phyloP scores from a whole-genome alignment of 495 filamentous ascomycete species.

The Aspergillus saccharolyticus region DNA sequence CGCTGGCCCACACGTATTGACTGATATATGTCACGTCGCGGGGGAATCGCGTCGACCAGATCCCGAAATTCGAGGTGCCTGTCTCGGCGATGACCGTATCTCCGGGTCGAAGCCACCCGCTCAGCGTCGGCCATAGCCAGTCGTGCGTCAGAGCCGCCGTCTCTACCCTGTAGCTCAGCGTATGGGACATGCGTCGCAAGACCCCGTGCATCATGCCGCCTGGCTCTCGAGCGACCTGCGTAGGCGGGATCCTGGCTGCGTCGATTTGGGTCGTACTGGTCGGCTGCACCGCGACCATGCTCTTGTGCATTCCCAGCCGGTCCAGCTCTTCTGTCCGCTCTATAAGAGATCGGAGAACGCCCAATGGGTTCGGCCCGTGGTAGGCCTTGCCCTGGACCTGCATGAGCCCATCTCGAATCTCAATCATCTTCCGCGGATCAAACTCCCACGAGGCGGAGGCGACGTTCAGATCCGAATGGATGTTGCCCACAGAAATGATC shows the following conservation, averaged over 20 bases:
- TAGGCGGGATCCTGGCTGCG: neutral
- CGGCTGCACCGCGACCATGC: no score
- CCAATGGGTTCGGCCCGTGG: neutral
- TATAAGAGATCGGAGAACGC: neutral
- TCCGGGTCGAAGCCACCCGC: constrained; percentile 20
- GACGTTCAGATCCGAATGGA: neutral
- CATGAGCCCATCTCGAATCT: neutral
- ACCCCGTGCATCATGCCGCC: neutral
- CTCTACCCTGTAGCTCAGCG: neutral
- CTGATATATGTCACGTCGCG: constrained; percentile 24
- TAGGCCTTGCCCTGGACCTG: neutral
- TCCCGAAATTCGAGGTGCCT: constrained; percentile 28
- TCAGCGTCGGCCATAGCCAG: constrained; percentile 15
- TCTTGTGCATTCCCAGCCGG: neutral
- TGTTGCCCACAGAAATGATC: neutral
- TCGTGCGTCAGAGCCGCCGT: constrained; percentile 17
- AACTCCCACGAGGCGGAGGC: neutral
- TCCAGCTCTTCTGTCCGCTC: neutral
- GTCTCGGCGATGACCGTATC: constrained; percentile 35
- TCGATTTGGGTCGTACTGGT: no score
- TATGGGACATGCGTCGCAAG: neutral
- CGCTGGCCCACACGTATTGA: constrained; percentile 33
- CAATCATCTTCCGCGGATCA: neutral
- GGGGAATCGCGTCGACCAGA: constrained; percentile 21
- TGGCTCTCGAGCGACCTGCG: neutral